Evolutionary conservation across 1,139 yeast genomes (phyloP), one percentile per base, ranked within the genome.

Genomic region (Insectozyma bohioensis): DNA sequence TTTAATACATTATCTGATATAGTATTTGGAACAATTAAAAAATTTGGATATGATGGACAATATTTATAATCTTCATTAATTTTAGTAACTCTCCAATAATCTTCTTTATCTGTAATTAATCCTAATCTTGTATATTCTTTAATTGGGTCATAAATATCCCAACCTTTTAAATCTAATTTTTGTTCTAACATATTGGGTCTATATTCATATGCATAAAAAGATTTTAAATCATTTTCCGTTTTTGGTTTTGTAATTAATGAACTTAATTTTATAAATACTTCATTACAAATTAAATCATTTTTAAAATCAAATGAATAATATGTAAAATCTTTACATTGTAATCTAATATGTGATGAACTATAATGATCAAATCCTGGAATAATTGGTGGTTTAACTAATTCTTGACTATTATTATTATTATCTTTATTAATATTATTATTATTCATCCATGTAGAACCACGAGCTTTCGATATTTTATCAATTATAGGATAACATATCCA

Each of bases 401-500:
- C 37, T 7, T 20, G n/a, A 7, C 21, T 28, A 8, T 40, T 21
- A 14, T 28, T 26, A 21, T 30, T 31, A 15, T 23, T 34, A 25
- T 17, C 32, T 11, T 15, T 22, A 10, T 14, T 22, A 7, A 24
- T 27, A 9, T 30, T 34, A 28, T 41, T 43, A 33, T 41, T 48
- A 16, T 34, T 48, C 13, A 61, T 41, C 56, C 66, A 54, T 2
- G 75, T 63, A 3, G 79, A 64, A 17, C 84, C 79, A 42, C 75
- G 49, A 19, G 80, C 70, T 43, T 83, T 78, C 42, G 75, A 75
- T 2, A 85, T 79, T 36, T 72, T 64, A 29, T 80, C 84, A 28
- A 90, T 81, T 46, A 90, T 78, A 0, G 97, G 97, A 56, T 90
- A 92, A 40, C 95, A 85, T 21, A 88, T 74, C 98, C 98, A 92